Evolutionary conservation across 371 early-diverging fungal genomes (phyloP).

Genomic region (Batrachochytrium dendrobatidis): DNA sequence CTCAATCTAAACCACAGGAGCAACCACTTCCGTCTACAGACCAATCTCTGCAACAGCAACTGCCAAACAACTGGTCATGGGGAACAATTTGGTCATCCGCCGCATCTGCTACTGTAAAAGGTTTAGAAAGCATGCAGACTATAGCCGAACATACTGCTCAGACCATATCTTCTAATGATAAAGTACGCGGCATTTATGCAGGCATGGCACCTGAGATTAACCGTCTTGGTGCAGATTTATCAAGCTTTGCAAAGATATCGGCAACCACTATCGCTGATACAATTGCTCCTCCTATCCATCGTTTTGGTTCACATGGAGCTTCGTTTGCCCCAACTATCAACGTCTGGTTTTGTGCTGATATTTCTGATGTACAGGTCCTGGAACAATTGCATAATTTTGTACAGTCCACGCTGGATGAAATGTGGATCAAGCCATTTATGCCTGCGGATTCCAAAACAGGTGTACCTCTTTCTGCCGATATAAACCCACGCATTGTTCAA

Average conservation of each 20-base stretch:
- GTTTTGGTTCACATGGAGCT: not conserved
- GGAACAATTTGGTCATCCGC: not conserved
- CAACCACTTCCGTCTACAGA: not conserved
- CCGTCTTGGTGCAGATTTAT: constrained; percentile 15
- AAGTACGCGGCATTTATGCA: constrained; percentile 15
- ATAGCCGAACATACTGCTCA: constrained; percentile 26
- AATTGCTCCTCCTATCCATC: constrained; percentile 22
- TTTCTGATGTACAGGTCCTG: constrained; percentile 12
- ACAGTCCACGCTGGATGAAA: constrained; percentile 19
- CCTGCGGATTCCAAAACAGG: not conserved
- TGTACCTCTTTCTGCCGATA: not conserved
- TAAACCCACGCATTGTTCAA: not conserved
- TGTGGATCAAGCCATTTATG: constrained; percentile 13
- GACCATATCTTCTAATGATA: constrained; percentile 15
- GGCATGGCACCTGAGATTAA: not conserved
- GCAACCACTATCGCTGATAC: constrained; percentile 19
- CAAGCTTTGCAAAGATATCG: constrained; percentile 10
- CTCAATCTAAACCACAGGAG: not conserved
- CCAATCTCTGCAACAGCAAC: not conserved
- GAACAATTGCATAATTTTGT: constrained; percentile 27
- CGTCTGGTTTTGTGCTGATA: constrained; percentile 22
- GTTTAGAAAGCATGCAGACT: constrained; percentile 5
- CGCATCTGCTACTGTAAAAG: constrained; percentile 6
- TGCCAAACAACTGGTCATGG: not conserved
- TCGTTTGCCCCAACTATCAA: constrained; percentile 15